phyloP scores from a whole-genome alignment of 2,329 filamentous ascomycete genomes.

The Ceratocystis harringtonii region DNA sequence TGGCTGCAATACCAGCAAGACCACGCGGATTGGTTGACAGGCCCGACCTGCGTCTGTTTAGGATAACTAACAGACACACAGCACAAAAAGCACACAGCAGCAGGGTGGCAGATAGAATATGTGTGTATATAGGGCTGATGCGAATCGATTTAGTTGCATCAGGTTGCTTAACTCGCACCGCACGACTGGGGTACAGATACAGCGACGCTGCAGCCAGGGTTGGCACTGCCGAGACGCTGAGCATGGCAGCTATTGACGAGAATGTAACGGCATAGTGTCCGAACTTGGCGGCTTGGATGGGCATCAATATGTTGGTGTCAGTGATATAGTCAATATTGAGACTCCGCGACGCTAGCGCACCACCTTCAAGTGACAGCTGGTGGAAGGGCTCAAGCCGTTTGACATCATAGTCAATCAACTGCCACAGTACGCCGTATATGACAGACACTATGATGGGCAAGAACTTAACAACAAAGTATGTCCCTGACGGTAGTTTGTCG shows the following conservation, averaged over 20 bases:
- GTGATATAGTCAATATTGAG: slow-evolving; percentile 64
- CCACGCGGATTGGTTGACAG: slow-evolving; percentile 54
- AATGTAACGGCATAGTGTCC: slow-evolving; percentile 54
- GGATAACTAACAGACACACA: slow-evolving; percentile 41
- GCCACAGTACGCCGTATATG: slow-evolving; percentile 49
- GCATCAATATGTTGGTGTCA: slow-evolving; percentile 49
- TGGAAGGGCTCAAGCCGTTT: slow-evolving; percentile 52
- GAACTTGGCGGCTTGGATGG: slow-evolving; percentile 44
- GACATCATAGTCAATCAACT: slow-evolving; percentile 50
- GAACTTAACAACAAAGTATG: slow-evolving; percentile 51
- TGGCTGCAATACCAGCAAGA: slow-evolving; percentile 58
- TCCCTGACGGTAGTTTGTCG: slow-evolving; percentile 32
- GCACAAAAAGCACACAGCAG: slow-evolving; percentile 43
- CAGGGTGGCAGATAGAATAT: slow-evolving; percentile 42
- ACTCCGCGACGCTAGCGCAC: slow-evolving; percentile 47
- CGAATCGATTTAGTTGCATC: slow-evolving; percentile 36
- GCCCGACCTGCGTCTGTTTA: slow-evolving; percentile 48
- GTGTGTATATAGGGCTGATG: slow-evolving; percentile 44
- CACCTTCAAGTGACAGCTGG: slow-evolving; percentile 45
- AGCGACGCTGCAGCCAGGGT: slow-evolving; percentile 51
- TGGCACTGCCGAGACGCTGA: slow-evolving; percentile 54
- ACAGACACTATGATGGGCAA: slow-evolving; percentile 46
- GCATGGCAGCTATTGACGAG: slow-evolving; percentile 47
- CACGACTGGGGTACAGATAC: slow-evolving; percentile 38
- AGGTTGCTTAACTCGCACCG: slow-evolving; percentile 29